Evolutionary conservation across 805 yeast species (phyloP).

Genomic region (Yarrowia sp.): DNA sequence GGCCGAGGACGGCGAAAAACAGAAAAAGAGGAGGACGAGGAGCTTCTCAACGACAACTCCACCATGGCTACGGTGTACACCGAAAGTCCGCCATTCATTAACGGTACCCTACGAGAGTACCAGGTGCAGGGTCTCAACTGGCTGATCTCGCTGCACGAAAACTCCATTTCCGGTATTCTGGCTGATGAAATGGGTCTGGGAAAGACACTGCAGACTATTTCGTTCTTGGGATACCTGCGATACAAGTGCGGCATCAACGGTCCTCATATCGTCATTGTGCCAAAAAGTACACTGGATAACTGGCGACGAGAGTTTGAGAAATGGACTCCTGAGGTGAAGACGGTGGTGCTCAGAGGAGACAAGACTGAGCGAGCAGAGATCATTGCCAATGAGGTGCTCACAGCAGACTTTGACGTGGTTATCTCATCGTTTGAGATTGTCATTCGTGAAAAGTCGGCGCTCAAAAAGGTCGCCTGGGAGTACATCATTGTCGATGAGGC

Average conservation of each 20-base stretch:
- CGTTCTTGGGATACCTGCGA: conserved; percentile 85
- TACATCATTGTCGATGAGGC: conserved; percentile 94
- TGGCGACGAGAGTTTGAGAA: conserved; percentile 92
- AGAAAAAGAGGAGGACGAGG: conserved; percentile 95
- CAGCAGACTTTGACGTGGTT: conserved; percentile 83
- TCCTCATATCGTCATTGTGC: conserved; percentile 88
- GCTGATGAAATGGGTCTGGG: conserved; percentile 99
- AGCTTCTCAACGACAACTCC: conserved; percentile 78
- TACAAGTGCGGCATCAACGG: conserved; percentile 78
- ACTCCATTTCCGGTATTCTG: conserved; percentile 83
- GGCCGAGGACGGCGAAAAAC: conserved; percentile 71
- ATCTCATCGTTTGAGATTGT: conserved; percentile 93
- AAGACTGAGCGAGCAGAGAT: conserved; percentile 72
- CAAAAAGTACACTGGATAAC: conserved; percentile 92
- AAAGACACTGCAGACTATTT: conserved; percentile 89
- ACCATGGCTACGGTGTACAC: conserved; percentile 71
- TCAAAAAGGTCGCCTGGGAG: conserved; percentile 87
- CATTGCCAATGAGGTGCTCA: conserved; percentile 56
- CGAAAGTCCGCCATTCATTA: conserved; percentile 75
- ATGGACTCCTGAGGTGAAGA: conserved; percentile 95
- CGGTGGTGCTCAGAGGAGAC: conserved; percentile 81
- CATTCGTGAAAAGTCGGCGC: conserved; percentile 75
- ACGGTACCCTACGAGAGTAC: conserved; percentile 81
- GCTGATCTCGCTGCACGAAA: conserved; percentile 85
- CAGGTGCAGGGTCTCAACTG: conserved; percentile 95